These are phyloP conservation scores for Annulohypoxylon truncatum DNA, from an alignment of 2,329 filamentous ascomycete species.

Conservation along the genomic window DNA sequence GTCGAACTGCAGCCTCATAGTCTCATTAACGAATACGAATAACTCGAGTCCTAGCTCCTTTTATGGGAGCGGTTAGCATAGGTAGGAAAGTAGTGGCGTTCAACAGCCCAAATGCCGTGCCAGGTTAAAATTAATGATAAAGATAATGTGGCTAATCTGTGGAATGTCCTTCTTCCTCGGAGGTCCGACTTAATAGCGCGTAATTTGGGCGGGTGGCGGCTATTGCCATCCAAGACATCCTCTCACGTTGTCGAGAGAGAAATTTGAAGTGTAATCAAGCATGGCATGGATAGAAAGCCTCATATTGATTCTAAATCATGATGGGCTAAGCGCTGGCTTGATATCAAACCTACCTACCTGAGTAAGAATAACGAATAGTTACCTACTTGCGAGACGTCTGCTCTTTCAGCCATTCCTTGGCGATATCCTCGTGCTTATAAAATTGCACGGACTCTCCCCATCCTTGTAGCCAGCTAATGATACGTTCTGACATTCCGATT, in stretches of 20 bases:
- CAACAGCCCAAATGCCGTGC: too few relatives aligned
- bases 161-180: too few relatives aligned
- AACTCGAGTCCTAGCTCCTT: constrained; percentile 54
- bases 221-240: too few relatives aligned
- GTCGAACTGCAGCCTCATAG: constrained; percentile 65
- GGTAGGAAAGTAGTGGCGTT: too few relatives aligned
- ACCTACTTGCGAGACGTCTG: neutral
- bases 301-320: too few relatives aligned
- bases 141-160: too few relatives aligned
- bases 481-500: neutral
- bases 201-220: too few relatives aligned
- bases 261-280: neutral
- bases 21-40: constrained; percentile 67
- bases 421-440: neutral
- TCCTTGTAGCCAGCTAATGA: neutral
- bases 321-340: too few relatives aligned
- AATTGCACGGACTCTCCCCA: neutral
- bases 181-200: too few relatives aligned
- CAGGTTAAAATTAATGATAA: too few relatives aligned
- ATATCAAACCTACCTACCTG: too few relatives aligned
- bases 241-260: neutral
- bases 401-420: neutral
- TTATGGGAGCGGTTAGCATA: constrained; percentile 56
- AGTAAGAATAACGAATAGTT: too few relatives aligned
- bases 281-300: neutral